These are phyloP conservation scores for Saccharomyces hybrid DNA, from an alignment of 1,139 yeast species.

Conservation along the genomic window DNA sequence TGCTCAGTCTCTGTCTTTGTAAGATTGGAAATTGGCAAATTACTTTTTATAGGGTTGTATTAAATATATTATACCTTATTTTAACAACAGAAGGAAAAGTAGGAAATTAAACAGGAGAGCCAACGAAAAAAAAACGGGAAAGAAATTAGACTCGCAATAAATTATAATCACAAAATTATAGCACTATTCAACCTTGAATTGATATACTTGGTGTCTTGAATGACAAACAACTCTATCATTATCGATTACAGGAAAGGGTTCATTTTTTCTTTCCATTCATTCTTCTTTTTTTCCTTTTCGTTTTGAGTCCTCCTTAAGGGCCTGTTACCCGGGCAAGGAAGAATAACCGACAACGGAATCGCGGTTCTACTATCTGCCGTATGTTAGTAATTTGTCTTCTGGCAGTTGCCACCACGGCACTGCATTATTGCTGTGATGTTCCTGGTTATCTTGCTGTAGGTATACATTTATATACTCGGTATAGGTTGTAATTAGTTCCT, in stretches of 20 bases:
- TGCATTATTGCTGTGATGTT: neutral
- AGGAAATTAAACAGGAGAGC: neutral
- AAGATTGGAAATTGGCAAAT: neutral
- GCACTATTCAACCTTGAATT: neutral
- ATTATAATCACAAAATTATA: neutral
- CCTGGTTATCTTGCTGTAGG: neutral
- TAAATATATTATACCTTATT: neutral
- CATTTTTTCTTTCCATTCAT: neutral
- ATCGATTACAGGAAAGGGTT: neutral
- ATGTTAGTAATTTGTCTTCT: neutral
- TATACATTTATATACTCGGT: neutral
- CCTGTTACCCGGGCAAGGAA: neutral
- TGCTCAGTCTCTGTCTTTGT: neutral
- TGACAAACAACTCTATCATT: neutral
- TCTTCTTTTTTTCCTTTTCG: neutral
- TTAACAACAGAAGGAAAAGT: neutral
- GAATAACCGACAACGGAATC: neutral
- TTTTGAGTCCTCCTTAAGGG: conserved; percentile 1
- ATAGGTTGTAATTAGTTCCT: neutral
- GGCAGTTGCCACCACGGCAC: conserved; percentile 4
- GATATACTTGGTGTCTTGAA: neutral
- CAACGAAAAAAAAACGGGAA: neutral
- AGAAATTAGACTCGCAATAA: neutral
- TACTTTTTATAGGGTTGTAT: neutral
- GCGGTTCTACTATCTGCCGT: neutral